These are phyloP conservation scores for Endotrypanum monterogeii DNA, from an alignment of 208 protist species.

Conservation along the genomic window DNA sequence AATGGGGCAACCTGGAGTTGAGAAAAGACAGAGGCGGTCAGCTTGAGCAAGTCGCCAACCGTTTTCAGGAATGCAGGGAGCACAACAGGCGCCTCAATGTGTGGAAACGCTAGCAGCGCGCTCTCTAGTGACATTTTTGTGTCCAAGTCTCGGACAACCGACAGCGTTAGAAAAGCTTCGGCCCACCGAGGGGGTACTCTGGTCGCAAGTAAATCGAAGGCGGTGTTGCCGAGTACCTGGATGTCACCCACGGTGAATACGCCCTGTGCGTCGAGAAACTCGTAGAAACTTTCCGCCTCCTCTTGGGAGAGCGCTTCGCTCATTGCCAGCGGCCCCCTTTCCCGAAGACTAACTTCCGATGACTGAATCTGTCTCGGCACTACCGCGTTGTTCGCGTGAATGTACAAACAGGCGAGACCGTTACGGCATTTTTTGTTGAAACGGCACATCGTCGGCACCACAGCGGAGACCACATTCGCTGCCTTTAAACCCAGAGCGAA, in stretches of 20 bases:
- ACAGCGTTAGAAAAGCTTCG: constrained; percentile 52
- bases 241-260: constrained; percentile 77
- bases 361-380: constrained; percentile 34
- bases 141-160: constrained; percentile 67
- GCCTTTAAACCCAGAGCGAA: constrained; percentile 66
- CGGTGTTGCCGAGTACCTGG: constrained; percentile 67
- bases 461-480: constrained; percentile 53
- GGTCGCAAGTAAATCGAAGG: constrained; percentile 67
- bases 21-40: constrained; percentile 53
- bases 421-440: constrained; percentile 68
- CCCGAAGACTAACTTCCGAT: constrained; percentile 23
- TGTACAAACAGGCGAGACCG: constrained; percentile 73
- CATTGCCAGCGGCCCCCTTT: constrained; percentile 19
- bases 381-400: constrained; percentile 57
- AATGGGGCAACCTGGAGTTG: constrained; percentile 45
- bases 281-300: constrained; percentile 44
- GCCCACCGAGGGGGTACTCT: constrained; percentile 46
- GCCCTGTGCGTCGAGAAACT: constrained; percentile 51
- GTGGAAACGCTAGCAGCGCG: constrained; percentile 72
- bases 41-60: constrained; percentile 57
- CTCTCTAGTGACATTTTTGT: constrained; percentile 41
- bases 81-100: constrained; percentile 28
- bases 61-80: constrained; percentile 44
- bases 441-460: constrained; percentile 77
- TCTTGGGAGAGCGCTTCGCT: constrained; percentile 22